Conservation (phyloP, 805 yeast genomes). For the Danielia reshetovae region DNA sequence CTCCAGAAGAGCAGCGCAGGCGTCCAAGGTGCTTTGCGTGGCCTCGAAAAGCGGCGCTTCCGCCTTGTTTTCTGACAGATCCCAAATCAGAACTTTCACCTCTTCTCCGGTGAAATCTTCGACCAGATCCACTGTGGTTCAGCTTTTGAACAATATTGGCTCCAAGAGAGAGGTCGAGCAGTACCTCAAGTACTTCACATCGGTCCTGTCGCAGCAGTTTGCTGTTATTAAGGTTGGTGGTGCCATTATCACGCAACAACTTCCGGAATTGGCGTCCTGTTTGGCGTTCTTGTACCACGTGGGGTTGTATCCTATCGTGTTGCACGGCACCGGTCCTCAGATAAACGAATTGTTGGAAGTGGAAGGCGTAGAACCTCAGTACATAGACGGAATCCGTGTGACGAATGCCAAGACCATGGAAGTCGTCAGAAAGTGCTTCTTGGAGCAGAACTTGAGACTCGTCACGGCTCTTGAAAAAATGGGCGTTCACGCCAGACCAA, state of each 20-base stretch:
- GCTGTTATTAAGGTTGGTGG: slow-evolving; percentile 99
- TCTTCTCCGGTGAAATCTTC: slow-evolving; percentile 29
- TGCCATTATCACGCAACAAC: slow-evolving; percentile 93
- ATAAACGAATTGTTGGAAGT: slow-evolving; percentile 90
- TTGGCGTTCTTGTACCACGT: slow-evolving; percentile 95
- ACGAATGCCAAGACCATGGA: slow-evolving; percentile 94
- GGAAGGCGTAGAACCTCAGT: slow-evolving; percentile 93
- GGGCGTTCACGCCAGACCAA: slow-evolving; percentile 98
- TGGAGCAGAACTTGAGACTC: slow-evolving; percentile 90
- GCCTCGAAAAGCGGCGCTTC: background rate
- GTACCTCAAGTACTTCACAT: slow-evolving; percentile 91
- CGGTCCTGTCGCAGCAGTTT: slow-evolving; percentile 93
- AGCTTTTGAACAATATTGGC: slow-evolving; percentile 90
- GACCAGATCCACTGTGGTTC: slow-evolving; percentile 94
- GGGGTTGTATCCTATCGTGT: slow-evolving; percentile 92
- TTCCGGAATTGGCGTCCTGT: slow-evolving; percentile 91
- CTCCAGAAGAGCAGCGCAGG: slow-evolving; percentile 7
- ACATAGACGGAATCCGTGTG: slow-evolving; percentile 93
- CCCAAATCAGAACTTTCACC: slow-evolving; percentile 5
- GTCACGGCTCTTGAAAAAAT: slow-evolving; percentile 94
- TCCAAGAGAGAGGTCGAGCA: slow-evolving; percentile 98
- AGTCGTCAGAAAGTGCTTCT: slow-evolving; percentile 90
- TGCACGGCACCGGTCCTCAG: slow-evolving; percentile 99
- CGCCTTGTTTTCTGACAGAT: background rate
- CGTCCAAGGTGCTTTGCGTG: slow-evolving; percentile 1